A percentile compares a stretch with the other conserved stretches of the same genome.
These are phyloP conservation scores for Claviceps maximensis DNA, from an alignment of 2,329 filamentous ascomycete species.

Conservation along the genomic window DNA sequence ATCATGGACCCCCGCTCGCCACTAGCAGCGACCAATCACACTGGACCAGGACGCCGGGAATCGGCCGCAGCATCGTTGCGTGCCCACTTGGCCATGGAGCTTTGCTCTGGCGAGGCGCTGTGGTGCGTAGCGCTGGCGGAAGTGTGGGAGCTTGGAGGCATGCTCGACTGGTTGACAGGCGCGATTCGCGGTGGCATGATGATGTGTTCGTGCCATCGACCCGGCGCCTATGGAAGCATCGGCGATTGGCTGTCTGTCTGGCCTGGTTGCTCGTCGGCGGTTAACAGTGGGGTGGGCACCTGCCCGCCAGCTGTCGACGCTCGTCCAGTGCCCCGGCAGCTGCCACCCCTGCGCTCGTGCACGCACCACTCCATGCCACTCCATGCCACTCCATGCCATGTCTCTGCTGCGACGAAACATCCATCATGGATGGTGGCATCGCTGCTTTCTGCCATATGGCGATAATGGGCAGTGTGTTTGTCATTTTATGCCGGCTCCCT, in stretches of 20 bases:
- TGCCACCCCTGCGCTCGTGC: background rate
- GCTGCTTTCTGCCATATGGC: background rate
- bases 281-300: background rate
- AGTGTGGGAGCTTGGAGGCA: no score
- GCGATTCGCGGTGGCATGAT: background rate
- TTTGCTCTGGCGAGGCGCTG: background rate
- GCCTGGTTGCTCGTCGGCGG: background rate
- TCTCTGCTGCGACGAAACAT: no score
- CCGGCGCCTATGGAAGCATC: background rate
- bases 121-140: no score
- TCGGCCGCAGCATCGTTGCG: background rate
- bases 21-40: constrained; percentile 1
- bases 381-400: no score
- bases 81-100: no score
- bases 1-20: background rate
- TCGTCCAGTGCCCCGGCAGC: background rate
- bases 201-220: background rate
- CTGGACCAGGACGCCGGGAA: background rate
- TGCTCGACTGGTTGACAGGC: no score
- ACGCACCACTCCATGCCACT: no score
- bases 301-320: background rate
- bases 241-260: background rate
- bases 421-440: background rate
- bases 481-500: background rate
- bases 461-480: background rate